Base-by-base conservation (phyloP, 805 yeast species). In the Saccharomyces eubayanus region DNA sequence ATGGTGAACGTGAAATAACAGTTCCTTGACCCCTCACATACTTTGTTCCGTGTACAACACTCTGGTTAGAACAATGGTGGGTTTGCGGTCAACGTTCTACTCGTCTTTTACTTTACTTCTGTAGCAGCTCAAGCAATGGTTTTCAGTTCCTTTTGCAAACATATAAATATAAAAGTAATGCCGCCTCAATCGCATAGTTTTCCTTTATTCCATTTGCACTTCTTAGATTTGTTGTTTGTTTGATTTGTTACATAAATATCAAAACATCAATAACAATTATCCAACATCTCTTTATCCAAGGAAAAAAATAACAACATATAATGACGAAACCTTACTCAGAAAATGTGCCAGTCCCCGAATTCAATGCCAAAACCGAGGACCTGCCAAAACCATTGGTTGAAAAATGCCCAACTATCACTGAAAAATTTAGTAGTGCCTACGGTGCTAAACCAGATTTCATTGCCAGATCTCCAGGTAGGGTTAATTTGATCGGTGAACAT, bases 401-500 rank as follows among this genome's bases (percentile, higher is more conserved):
- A 4, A 60, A 50, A 48, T 47, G 53, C 21, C 50, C 55, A 10
- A 30, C 51, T 6, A 51, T 62, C 5, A 48, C 59, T n/a, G 50
- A 48, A 21, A 48, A 45, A 10, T 62, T 62, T 46, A 41, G 27
- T 14, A 28, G 53, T n/a, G 50, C 50, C 14, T 61, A 55, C 24
- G 52, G 55, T n/a, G 47, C 28, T 27, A 36, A 46, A 8, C 62
- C 65, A 3, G 77, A 74, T 40, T 77, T 82, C 61, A 68, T 81
- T 36, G 71, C 83, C n/a, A 73, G 89, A 49, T 79, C 87, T 6
- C 90, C 91, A 5, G 90, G 90, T 30, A 73, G 91, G 60, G 89
- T 85, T 50, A 85, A 85, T 64, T 70, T 85, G 56, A 82, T 85
- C 53, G 90, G 91, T 30, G 90, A 85, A 58, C 91, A 85, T 62